Conservation (phyloP, 1,139 yeast species). For the Geotrichum phurueaensis region DNA sequence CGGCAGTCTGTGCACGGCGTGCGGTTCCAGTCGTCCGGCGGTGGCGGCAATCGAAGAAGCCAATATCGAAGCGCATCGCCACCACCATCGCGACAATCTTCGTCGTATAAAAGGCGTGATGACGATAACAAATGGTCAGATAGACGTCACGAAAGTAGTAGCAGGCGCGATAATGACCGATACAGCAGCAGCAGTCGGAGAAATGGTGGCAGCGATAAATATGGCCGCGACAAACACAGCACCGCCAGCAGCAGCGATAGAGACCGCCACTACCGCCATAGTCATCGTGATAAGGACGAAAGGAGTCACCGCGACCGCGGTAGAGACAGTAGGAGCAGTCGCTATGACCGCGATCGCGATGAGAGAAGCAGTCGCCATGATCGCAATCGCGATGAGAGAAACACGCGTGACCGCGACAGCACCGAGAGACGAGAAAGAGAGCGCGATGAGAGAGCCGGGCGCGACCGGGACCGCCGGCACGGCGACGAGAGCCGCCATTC, state of each 20-base stretch:
- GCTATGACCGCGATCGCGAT: conserved; percentile 8
- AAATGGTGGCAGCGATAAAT: conserved; percentile 1
- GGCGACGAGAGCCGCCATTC: too few relatives aligned
- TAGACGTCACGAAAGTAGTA: conserved; percentile 9
- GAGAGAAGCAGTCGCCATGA: conserved; percentile 13
- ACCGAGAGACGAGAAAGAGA: too few relatives aligned
- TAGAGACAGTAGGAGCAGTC: conserved; percentile 14
- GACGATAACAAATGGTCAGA: conserved; percentile 11
- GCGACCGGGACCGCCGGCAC: neutral
- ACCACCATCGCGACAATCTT: neutral
- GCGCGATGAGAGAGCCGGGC: neutral
- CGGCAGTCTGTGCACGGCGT: conserved; percentile 18
- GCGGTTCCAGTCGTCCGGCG: neutral
- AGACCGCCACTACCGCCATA: neutral
- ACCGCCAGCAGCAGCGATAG: neutral
- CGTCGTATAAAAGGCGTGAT: neutral
- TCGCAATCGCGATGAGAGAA: conserved; percentile 1
- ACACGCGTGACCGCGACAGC: conserved; percentile 12
- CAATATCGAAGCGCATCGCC: neutral
- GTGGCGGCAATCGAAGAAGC: neutral
- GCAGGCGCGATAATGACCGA: conserved; percentile 11
- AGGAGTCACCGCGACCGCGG: neutral
- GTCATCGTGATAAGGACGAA: conserved; percentile 15
- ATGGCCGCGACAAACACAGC: neutral
- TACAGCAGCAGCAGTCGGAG: conserved; percentile 1